Conservation (phyloP, 495 filamentous ascomycete genomes). For the Neurospora sp. region DNA sequence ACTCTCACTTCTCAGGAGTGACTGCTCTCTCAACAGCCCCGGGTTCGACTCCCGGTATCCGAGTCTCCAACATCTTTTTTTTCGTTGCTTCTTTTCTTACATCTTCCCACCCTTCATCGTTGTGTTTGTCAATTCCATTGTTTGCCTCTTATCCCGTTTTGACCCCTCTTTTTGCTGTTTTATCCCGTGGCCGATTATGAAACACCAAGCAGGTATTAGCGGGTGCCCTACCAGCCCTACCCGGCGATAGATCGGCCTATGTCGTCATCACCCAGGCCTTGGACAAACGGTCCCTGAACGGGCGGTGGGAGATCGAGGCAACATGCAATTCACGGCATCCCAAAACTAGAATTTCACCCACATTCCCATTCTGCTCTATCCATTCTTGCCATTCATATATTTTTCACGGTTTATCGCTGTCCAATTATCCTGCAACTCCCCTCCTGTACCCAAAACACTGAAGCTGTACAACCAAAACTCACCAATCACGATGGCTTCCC, state of each 20-base stretch:
- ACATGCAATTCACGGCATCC: not conserved
- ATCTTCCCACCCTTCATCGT: not conserved
- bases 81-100: not conserved
- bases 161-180: not conserved
- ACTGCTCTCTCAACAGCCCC: not conserved
- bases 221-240: not conserved
- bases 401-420: too few relatives aligned
- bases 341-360: not conserved
- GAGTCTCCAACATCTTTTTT: not conserved
- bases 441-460: not conserved
- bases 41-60: not conserved
- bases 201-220: not conserved
- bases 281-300: not conserved
- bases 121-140: not conserved
- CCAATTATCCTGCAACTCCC: too few relatives aligned
- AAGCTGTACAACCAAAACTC: not conserved
- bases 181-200: not conserved
- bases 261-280: not conserved
- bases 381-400: not conserved
- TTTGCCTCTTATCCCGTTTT: not conserved
- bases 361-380: not conserved
- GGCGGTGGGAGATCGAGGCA: not conserved
- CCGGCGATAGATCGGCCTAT: not conserved
- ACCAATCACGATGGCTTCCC: constrained; percentile 10
- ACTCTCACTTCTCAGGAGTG: too few relatives aligned